Conservation (phyloP, 2,329 filamentous ascomycete genomes). For the Paramyrothecium roridum region DNA sequence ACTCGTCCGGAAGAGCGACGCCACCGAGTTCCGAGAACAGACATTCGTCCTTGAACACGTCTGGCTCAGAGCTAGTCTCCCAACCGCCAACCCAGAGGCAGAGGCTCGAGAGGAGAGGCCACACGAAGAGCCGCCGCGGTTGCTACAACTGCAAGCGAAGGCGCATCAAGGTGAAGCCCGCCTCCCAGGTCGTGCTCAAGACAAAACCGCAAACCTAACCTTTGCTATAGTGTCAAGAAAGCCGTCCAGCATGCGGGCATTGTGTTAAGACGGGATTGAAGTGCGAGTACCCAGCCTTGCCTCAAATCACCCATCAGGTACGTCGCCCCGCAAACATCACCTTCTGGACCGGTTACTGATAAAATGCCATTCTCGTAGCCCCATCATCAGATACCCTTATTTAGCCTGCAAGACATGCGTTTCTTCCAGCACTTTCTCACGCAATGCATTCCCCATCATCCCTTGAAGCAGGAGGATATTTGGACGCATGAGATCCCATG, state of each 20-base stretch:
- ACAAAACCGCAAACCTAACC: neutral
- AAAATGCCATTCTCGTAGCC: conserved; percentile 31
- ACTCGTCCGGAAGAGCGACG: conserved; percentile 25
- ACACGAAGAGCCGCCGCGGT: conserved; percentile 63
- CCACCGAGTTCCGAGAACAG: conserved; percentile 23
- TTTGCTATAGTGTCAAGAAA: conserved; percentile 57
- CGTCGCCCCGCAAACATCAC: conserved; percentile 1
- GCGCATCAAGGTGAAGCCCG: conserved; percentile 54
- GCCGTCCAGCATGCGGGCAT: conserved; percentile 59
- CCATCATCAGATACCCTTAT: conserved; percentile 55
- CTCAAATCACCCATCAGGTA: conserved; percentile 50
- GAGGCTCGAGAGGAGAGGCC: conserved; percentile 54
- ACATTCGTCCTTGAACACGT: conserved; percentile 14
- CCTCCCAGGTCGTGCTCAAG: neutral
- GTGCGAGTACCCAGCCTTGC: conserved; percentile 58
- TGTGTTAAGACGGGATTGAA: conserved; percentile 60
- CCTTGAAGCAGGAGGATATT: conserved; percentile 60
- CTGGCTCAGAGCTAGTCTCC: conserved; percentile 10
- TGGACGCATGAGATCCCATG: conserved; percentile 68
- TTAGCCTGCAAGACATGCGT: conserved; percentile 63
- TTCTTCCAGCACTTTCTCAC: conserved; percentile 66
- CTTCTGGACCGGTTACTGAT: neutral
- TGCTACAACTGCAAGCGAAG: conserved; percentile 67
- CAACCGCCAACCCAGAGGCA: conserved; percentile 19
- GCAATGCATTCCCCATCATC: conserved; percentile 60